Conservation (phyloP, 495 filamentous ascomycete species). For the Talaromyces adpressus region DNA sequence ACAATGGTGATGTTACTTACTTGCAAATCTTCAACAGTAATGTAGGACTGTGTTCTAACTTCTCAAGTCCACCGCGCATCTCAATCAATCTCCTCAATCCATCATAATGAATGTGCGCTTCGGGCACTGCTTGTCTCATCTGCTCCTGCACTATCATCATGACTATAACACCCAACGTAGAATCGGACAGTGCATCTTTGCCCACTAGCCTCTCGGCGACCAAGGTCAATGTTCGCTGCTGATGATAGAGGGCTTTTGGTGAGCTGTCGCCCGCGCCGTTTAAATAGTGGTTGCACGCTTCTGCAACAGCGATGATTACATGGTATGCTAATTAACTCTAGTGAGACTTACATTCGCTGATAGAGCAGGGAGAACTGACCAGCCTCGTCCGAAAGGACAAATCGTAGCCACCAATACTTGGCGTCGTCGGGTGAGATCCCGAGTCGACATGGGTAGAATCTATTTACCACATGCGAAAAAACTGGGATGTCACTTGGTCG, state of each 20-base stretch:
- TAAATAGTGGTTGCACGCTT: slow-evolving; percentile 19
- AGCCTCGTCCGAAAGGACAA: slow-evolving; percentile 15
- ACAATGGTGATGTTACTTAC: slow-evolving; percentile 11
- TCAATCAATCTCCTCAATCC: slow-evolving; percentile 17
- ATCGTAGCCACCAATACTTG: slow-evolving; percentile 15
- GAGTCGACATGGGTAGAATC: slow-evolving; percentile 14
- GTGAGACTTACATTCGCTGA: too few species aligned
- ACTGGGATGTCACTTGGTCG: neutral
- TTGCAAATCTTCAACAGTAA: slow-evolving; percentile 19
- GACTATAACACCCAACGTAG: slow-evolving; percentile 13
- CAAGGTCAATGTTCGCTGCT: slow-evolving; percentile 15
- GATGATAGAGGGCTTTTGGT: slow-evolving; percentile 16
- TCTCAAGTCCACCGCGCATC: slow-evolving; percentile 16
- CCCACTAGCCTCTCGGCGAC: slow-evolving; percentile 13
- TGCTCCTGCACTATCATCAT: slow-evolving; percentile 17
- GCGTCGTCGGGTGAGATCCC: slow-evolving; percentile 17
- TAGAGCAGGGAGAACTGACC: slow-evolving; percentile 15
- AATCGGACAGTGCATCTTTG: slow-evolving; percentile 18
- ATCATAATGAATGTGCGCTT: slow-evolving; percentile 15
- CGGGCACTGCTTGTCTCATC: slow-evolving; percentile 9
- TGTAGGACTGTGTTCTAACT: slow-evolving; percentile 13
- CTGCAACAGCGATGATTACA: slow-evolving; percentile 15
- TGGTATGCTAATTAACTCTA: too few species aligned
- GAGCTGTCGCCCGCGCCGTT: slow-evolving; percentile 10
- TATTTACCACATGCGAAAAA: slow-evolving; percentile 9